These are phyloP conservation scores for Aureobasidium pullulans DNA, from an alignment of 2,329 filamentous ascomycete species.

Conservation along the genomic window DNA sequence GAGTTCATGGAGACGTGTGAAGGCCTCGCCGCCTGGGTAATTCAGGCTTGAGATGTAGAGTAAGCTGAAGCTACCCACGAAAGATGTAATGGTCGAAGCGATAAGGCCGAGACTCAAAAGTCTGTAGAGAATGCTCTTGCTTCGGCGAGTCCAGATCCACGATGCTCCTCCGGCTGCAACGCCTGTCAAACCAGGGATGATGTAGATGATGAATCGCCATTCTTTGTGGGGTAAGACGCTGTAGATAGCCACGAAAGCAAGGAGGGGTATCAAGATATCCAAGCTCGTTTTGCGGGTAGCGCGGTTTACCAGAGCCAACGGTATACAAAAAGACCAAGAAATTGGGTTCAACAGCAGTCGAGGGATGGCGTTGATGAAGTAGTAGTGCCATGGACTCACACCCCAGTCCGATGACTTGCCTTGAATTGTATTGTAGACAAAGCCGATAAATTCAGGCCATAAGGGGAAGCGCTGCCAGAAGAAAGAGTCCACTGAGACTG, in stretches of 20 bases:
- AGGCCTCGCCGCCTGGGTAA: conserved; percentile 83
- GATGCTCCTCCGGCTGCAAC: conserved; percentile 66
- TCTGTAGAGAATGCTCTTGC: conserved; percentile 52
- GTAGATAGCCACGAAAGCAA: conserved; percentile 71
- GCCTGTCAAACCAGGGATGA: conserved; percentile 71
- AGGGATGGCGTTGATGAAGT: conserved; percentile 74
- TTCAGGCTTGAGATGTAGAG: conserved; percentile 79
- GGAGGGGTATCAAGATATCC: conserved; percentile 54
- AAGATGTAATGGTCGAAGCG: conserved; percentile 53
- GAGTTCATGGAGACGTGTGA: conserved; percentile 40
- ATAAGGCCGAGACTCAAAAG: conserved; percentile 50
- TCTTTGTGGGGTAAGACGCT: conserved; percentile 93
- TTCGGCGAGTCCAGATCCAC: conserved; percentile 53
- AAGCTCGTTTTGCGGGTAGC: conserved; percentile 37
- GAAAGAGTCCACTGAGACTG: conserved; percentile 76
- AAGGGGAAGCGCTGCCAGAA: conserved; percentile 75
- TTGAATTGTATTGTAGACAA: conserved; percentile 83
- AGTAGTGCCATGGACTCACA: conserved; percentile 75
- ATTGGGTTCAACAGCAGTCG: conserved; percentile 77
- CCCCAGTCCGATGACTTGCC: conserved; percentile 85
- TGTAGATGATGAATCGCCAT: conserved; percentile 88
- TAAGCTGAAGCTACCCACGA: conserved; percentile 56
- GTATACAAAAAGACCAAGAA: conserved; percentile 46
- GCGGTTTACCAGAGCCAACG: conserved; percentile 43
- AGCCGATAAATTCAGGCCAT: conserved; percentile 86